Conservation (phyloP, 495 filamentous ascomycete species). For the Neurospora sp. region DNA sequence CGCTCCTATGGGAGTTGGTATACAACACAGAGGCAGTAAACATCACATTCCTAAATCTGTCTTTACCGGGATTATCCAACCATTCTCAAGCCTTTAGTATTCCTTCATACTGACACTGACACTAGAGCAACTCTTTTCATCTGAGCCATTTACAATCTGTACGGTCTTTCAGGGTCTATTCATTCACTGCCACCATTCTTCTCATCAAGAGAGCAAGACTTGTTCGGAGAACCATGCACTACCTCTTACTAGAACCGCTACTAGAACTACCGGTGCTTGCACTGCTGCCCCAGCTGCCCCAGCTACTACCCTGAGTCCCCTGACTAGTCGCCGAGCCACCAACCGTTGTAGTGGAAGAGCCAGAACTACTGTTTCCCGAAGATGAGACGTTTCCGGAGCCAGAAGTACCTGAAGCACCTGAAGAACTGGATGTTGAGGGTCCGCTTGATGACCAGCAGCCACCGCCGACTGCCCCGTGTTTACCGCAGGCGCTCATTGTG, state of each 20-base stretch:
- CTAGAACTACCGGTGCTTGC: neutral
- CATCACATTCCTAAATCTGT: no score
- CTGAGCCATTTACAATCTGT: no score
- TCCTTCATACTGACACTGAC: no score
- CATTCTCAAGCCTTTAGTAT: no score
- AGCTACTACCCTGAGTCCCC: neutral
- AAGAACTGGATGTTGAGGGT: neutral
- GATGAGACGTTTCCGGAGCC: neutral
- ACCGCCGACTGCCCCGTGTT: neutral
- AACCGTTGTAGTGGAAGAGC: neutral
- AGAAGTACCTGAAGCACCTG: neutral
- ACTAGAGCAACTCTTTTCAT: no score
- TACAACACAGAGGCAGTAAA: no score
- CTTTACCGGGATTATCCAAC: no score
- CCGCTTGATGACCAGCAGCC: neutral
- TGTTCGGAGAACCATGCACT: neutral
- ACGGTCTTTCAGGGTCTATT: no score
- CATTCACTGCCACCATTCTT: no score
- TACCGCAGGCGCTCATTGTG: neutral
- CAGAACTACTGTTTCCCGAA: neutral
- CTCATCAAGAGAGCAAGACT: no score
- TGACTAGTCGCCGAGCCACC: neutral
- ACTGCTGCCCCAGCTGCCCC: neutral
- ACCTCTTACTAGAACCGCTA: neutral
- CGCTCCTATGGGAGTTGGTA: no score